Evolutionary conservation across 2,329 filamentous ascomycete genomes (phyloP), one percentile per base, ranked within the genome.

Genomic region (Pseudogymnoascus sp.): DNA sequence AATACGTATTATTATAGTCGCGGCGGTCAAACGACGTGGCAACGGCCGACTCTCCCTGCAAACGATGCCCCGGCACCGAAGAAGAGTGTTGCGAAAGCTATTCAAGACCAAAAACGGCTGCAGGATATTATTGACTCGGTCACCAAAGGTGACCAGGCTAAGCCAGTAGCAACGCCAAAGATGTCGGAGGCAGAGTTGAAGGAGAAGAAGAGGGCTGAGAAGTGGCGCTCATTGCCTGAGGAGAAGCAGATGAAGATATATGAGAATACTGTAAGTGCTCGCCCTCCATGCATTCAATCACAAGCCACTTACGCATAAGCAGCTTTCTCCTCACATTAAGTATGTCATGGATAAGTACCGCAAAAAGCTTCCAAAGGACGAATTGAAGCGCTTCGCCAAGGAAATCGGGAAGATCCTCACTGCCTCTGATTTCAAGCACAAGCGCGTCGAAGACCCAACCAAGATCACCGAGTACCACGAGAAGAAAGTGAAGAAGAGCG

Each of bases 171-270:
- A 50, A 43, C 59, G 33, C 66, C 70, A 3, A 56, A 60, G 12
- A 5, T 38, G 12, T 61, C 66, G 6, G 81, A 84, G 10, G 78
- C 79, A 2, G 83, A 77, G 61, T 79, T 82, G 1, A 81, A 82
- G 5, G 76, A 78, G 4, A 81, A 81, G 53, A 80, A 81, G 5
- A 87, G 84, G 69, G 81, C 82, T 69, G 88, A 91, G 59, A 90
- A 88, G 72, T 92, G 89, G 89, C 82, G 85, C 62, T 82, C 81
- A 64, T 74, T 88, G 33, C 80, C 88, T 1, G 74, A 86, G 68
- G 93, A 97, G 68, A 97, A 97, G 77, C 91, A 95, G 76, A 96
- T 92, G 84, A 96, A 91, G 78, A 82, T 96, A 2, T 98, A 97
- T 71, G 93, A 97, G 75, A 93, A 93, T 72, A 96, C 92, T 61